Percentiles rank a stretch among this genome's conserved stretches.
Evolutionary conservation across 495 filamentous ascomycete species (phyloP).

Genomic region (Hypoxylon lenormandii): DNA sequence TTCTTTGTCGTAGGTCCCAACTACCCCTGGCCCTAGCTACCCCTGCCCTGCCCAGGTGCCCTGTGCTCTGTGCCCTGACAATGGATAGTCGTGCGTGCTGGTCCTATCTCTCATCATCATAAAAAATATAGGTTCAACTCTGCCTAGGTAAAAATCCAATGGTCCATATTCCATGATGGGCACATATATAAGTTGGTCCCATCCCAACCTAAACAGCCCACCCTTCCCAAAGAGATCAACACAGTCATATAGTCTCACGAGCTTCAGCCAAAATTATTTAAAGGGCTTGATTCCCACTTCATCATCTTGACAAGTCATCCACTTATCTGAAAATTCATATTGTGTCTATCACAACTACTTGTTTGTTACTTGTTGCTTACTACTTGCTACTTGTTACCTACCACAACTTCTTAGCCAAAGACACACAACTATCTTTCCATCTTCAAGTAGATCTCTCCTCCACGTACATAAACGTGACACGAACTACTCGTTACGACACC

Average conservation of each 20-base stretch:
- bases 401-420: constrained; percentile 6
- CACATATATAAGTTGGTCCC: constrained; percentile 45
- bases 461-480: constrained; percentile 24
- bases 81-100: constrained; percentile 39
- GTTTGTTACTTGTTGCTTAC: constrained; percentile 8
- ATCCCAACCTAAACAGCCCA: constrained; percentile 39
- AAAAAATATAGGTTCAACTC: constrained; percentile 30
- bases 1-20: constrained; percentile 25
- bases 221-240: constrained; percentile 35
- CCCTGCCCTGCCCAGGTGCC: not conserved
- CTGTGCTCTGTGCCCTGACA: constrained; percentile 32
- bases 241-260: constrained; percentile 24
- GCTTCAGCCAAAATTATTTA: constrained; percentile 38
- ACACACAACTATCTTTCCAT: constrained; percentile 21
- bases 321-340: constrained; percentile 5
- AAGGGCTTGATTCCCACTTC: constrained; percentile 32
- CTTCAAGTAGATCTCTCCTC: constrained; percentile 24
- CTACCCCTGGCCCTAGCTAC: constrained; percentile 38
- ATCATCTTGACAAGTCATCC: constrained; percentile 29
- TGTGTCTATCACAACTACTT: constrained; percentile 2
- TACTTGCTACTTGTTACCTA: not conserved
- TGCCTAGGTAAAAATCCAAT: constrained; percentile 11
- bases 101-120: constrained; percentile 41
- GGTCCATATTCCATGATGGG: constrained; percentile 28
- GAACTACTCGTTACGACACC: constrained; percentile 16